phyloP scores from a whole-genome alignment of 768 basidiomycete genomes.

The Mycena amicta region DNA sequence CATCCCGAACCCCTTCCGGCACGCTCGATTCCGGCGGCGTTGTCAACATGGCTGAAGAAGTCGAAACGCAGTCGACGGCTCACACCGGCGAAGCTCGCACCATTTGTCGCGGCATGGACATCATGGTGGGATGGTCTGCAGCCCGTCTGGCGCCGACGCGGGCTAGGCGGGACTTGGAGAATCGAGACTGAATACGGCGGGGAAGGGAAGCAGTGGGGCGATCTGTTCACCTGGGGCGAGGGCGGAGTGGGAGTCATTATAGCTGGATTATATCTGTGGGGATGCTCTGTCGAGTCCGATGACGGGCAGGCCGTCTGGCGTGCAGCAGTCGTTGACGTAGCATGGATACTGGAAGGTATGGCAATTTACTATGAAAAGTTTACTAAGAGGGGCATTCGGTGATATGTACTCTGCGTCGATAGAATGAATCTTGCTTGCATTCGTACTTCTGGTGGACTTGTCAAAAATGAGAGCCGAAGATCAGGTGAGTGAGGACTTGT shows the following conservation, averaged over 20 bases:
- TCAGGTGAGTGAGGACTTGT: neutral
- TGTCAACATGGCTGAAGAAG: too few species aligned
- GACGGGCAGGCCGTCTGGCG: neutral
- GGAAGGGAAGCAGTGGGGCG: constrained; percentile 4
- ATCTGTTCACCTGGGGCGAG: constrained; percentile 3
- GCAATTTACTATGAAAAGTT: constrained; percentile 7
- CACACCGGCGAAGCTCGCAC: neutral
- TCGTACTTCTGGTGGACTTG: neutral
- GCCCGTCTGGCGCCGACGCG: constrained; percentile 3
- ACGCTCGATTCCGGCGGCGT: too few species aligned
- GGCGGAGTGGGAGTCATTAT: neutral
- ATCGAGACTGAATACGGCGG: neutral
- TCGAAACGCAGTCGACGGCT: too few species aligned
- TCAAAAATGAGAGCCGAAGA: too few species aligned
- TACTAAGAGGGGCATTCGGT: neutral
- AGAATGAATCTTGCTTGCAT: neutral
- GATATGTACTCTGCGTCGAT: neutral
- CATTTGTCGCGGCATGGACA: neutral
- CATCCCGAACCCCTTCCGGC: too few species aligned
- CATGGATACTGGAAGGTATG: constrained; percentile 10
- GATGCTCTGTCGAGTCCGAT: neutral
- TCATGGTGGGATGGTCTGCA: constrained; percentile 7
- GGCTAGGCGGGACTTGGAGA: neutral
- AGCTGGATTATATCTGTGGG: constrained; percentile 4
- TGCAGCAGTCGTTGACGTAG: neutral